Base-by-base conservation (phyloP, 306 rosid genomes). In the Begonia peltatifolia region DNA sequence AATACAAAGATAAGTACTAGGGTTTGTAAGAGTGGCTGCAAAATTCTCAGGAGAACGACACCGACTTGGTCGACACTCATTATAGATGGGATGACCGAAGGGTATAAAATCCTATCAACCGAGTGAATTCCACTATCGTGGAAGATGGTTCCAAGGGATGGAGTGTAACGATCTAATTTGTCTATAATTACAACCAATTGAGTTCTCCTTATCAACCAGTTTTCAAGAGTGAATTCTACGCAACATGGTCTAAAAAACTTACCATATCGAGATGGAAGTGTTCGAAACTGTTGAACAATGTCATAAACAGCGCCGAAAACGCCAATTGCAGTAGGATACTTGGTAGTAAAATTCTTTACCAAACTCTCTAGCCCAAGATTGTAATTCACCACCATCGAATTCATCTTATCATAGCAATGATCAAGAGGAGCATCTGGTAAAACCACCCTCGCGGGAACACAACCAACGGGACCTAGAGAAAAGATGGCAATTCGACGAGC, bases 401-500 rank as follows among this genome's bases (percentile, higher is more conserved):
- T 70, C 59, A 74, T 41, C 13, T 59, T 56, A 8, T 48, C 80
- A 9, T 22, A 59, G 30, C 76, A 75, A 13, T 10, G 41, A 12
- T 42, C 13, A 10, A 23, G 44, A 3, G 76, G 73, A 14, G 59
- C 73, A 36, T 52, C 67, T 0, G 49, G 57, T 43, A 75, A 11
- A 17, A 56, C 10, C 42, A 46, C 76, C 54, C 76, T 55, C 10
- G 71, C 73, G 0, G 71, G 80, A 53, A 56, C 73, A 43, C 73
- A 75, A 3, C 80, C 76, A 15, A 66, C 68, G 0, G 61, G 80
- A 6, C 76, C 76, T 0, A 75, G 46, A 1, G 65, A 62, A 46
- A 75, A 55, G 46, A 75, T 0, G 13, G 61, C 70, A 6, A 66
- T 52, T 15, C 58, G 53, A 17, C 68, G 63, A 36, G 68, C 76